Base-by-base conservation (phyloP, 805 yeast species). In the Saccharomyces mikatae region DNA sequence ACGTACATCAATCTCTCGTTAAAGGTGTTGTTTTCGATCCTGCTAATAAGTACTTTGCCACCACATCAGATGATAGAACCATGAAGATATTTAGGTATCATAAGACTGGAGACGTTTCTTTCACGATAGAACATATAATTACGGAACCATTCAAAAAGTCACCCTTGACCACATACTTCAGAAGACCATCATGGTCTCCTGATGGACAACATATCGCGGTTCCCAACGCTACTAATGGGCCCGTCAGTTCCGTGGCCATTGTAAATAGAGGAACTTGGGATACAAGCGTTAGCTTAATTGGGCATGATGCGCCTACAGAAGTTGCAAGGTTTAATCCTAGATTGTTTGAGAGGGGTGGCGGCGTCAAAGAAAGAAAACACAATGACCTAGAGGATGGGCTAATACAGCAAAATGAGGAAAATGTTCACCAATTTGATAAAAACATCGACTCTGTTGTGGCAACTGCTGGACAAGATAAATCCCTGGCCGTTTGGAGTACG, bases 1-100 rank as follows among this genome's bases (percentile, higher is more conserved):
- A 92, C 64, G 85, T 90, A 24, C 99, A 94, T 69, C 95, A 89
- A 66, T 87, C 96, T 2, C 92, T 88, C 73, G 97, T 94, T 28
- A 94, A 94, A 70, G 98, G 99, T 54, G 88, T 94, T 11, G 92
- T 92, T 1, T 94, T 94, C 70, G 99, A 94, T 68, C 99, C 99
- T 0, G 99, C 99, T 2, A 90, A 90, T 69, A 94, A 94, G 72
- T 94, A 89, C 69, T 94, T 94, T 74, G 97, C 96, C 6, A 92
- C 99, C 0, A 91, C 95, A 24, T 87, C 96, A 1, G 99, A 94
- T 71, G 99, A 94, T 71, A 77, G 99, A 64, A 86, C 97, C 0
- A 83, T 92, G 50, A 79, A 96, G 55, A 82, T 94, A 28, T 88
- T 92, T 67, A 77, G 97, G 54, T 94, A 91, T 68, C 89, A 89